These are phyloP conservation scores for Leptographium wingfieldii DNA, from an alignment of 2,329 filamentous ascomycete species.

Conservation along the genomic window DNA sequence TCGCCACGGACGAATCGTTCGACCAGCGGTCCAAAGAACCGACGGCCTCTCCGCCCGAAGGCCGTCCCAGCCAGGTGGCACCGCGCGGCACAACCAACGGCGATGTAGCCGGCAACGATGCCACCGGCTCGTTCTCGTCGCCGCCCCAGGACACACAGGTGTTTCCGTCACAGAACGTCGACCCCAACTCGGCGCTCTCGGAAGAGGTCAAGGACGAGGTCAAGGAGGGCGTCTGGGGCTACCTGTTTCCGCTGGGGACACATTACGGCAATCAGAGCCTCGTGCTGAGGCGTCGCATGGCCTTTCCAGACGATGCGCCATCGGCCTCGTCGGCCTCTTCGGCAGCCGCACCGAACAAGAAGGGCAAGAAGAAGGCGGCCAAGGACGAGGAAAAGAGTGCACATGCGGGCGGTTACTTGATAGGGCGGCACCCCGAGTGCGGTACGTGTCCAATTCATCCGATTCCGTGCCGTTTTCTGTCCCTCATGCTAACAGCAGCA, in stretches of 20 bases:
- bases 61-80: slow-evolving; percentile 40
- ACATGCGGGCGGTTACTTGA: slow-evolving; percentile 72
- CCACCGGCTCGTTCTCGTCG: slow-evolving; percentile 29
- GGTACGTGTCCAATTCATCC: slow-evolving; percentile 39
- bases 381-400: slow-evolving; percentile 48
- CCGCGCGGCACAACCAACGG: slow-evolving; percentile 20
- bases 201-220: slow-evolving; percentile 79
- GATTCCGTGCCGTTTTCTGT: not conserved
- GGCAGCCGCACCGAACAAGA: slow-evolving; percentile 20
- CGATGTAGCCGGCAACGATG: slow-evolving; percentile 11
- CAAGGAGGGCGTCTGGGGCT: slow-evolving; percentile 80
- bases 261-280: slow-evolving; percentile 52
- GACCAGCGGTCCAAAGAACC: slow-evolving; percentile 51
- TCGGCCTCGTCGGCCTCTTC: not conserved
- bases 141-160: slow-evolving; percentile 63
- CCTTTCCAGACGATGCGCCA: slow-evolving; percentile 45
- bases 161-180: slow-evolving; percentile 64
- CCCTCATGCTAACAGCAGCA: not conserved
- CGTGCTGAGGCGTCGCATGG: slow-evolving; percentile 61
- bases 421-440: slow-evolving; percentile 89
- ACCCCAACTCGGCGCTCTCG: slow-evolving; percentile 56
- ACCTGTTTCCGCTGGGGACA: slow-evolving; percentile 69
- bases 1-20: slow-evolving; percentile 41
- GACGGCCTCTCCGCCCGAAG: slow-evolving; percentile 57
- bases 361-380: slow-evolving; percentile 34